Conservation (phyloP, 345 rosid species). For the Linum tenue region DNA sequence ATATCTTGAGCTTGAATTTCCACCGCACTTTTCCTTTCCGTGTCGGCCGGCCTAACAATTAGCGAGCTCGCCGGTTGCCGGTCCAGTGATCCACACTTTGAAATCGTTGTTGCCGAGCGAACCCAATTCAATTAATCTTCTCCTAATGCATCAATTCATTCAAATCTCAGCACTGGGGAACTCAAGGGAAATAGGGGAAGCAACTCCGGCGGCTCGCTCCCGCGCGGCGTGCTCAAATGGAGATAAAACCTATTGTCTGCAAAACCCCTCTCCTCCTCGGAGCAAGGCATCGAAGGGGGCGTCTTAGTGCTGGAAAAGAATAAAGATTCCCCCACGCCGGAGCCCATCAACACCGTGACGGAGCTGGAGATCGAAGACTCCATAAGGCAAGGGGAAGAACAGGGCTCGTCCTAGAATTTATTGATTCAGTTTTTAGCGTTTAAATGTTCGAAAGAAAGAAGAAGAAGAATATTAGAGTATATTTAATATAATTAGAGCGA, state of each 20-base stretch:
- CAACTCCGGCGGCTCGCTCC: slow-evolving; percentile 17
- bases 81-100: no score
- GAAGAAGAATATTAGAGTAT: no score
- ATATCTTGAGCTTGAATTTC: no score
- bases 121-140: no score
- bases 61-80: no score
- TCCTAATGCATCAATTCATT: not conserved
- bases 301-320: slow-evolving; percentile 28
- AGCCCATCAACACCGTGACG: slow-evolving; percentile 24
- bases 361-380: slow-evolving; percentile 29
- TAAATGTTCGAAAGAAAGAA: no score
- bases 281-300: slow-evolving; percentile 24
- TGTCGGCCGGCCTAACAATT: no score
- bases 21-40: not conserved
- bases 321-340: slow-evolving; percentile 12
- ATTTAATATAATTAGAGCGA: no score
- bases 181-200: slow-evolving; percentile 19
- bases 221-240: slow-evolving; percentile 18
- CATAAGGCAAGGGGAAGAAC: not conserved
- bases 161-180: slow-evolving; percentile 3
- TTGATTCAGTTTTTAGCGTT: no score
- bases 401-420: not conserved
- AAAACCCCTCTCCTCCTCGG: slow-evolving; percentile 28
- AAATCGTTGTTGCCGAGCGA: no score
- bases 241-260: slow-evolving; percentile 18